These are phyloP conservation scores for Sphagnum tenellum DNA, from an alignment of 225 moss, liverwort and hornwort species.

Conservation along the genomic window DNA sequence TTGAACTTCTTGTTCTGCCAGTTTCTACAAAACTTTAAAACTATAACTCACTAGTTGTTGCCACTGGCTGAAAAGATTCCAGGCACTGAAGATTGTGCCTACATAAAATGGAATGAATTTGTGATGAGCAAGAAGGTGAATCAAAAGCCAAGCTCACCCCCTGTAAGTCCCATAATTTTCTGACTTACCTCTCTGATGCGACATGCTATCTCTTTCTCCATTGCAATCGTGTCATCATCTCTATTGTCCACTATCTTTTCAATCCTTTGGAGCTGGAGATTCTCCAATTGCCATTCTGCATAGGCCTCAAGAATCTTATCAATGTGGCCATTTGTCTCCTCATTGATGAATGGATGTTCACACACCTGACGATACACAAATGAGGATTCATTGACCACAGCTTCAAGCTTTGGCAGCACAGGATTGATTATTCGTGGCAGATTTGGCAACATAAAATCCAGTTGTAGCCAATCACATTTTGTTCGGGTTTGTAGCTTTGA, in stretches of 20 bases:
- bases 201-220: conserved; percentile 62
- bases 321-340: conserved; percentile 33
- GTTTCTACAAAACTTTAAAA: conserved; percentile 26
- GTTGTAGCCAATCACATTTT: conserved; percentile 70
- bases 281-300: conserved; percentile 56
- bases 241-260: conserved; percentile 45
- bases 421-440: conserved; percentile 63
- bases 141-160: no score
- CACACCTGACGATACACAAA: conserved; percentile 64
- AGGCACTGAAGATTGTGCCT: neutral
- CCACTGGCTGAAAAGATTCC: neutral
- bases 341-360: conserved; percentile 41
- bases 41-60: neutral
- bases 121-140: no score
- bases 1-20: conserved; percentile 63
- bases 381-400: conserved; percentile 12
- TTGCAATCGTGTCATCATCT: conserved; percentile 46
- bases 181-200: conserved; percentile 61
- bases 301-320: conserved; percentile 46
- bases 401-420: conserved; percentile 26
- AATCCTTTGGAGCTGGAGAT: conserved; percentile 58
- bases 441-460: conserved; percentile 52
- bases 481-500: conserved; percentile 44
- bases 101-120: no score
- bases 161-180: no score